These are phyloP conservation scores for Colletotrichum neosansevieriae DNA, from an alignment of 2,329 filamentous ascomycete genomes.

Conservation along the genomic window DNA sequence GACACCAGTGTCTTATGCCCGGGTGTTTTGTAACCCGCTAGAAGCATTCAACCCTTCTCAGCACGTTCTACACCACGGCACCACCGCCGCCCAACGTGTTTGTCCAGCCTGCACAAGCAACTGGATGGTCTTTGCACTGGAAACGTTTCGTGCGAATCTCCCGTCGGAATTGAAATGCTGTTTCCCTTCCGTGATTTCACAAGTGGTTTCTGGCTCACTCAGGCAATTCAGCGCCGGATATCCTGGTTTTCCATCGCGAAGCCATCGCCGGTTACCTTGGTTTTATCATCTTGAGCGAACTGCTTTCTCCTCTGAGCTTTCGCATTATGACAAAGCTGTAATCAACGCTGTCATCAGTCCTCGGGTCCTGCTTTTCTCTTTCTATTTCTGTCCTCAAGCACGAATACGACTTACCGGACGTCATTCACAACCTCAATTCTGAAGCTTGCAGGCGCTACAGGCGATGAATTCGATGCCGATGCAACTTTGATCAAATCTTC, in stretches of 20 bases:
- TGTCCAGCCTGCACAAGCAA: constrained; percentile 19
- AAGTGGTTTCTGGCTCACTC: background rate
- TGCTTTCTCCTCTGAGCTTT: background rate
- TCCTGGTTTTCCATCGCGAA: background rate
- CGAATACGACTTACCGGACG: constrained; percentile 14
- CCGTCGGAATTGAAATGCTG: background rate
- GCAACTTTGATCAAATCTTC: too few species aligned
- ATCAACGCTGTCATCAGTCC: background rate
- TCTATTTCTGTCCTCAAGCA: background rate
- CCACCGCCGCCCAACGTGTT: background rate
- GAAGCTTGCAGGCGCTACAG: background rate
- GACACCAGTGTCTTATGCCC: too few species aligned
- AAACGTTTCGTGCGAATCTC: constrained; percentile 3
- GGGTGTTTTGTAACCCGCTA: too few species aligned
- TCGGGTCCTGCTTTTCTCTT: background rate
- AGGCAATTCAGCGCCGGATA: background rate
- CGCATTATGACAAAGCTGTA: background rate
- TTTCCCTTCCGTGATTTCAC: background rate
- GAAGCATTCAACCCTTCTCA: background rate
- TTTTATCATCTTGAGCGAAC: background rate
- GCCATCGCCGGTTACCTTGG: background rate
- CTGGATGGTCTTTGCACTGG: constrained; percentile 14
- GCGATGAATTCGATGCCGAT: background rate
- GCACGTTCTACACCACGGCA: constrained; percentile 14
- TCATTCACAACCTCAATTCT: constrained; percentile 3